These are phyloP conservation scores for Pisolithus thermaeus DNA, from an alignment of 1,284 basidiomycete genomes.

Conservation along the genomic window DNA sequence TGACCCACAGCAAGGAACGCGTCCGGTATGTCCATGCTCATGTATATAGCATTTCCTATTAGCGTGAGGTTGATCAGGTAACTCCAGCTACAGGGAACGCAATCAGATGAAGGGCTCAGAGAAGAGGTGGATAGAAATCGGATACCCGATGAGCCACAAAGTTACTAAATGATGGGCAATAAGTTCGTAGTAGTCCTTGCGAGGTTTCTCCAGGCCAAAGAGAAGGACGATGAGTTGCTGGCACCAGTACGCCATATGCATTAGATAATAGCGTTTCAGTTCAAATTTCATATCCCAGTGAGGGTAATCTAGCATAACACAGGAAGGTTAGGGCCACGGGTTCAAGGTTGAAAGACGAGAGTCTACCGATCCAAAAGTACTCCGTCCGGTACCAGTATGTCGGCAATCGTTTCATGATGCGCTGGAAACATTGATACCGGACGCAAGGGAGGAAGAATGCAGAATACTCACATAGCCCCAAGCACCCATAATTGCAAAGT, in stretches of 20 bases:
- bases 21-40: conserved; percentile 98
- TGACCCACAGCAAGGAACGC: conserved; percentile 74
- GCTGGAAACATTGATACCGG: conserved; percentile 34
- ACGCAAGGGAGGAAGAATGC: not conserved
- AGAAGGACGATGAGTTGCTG: conserved; percentile 90
- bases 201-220: conserved; percentile 85
- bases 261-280: conserved; percentile 90
- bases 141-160: conserved; percentile 85
- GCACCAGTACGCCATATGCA: conserved; percentile 88
- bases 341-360: not conserved
- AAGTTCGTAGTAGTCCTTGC: conserved; percentile 88
- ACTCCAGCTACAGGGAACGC: conserved; percentile 62
- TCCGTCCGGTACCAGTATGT: conserved; percentile 88
- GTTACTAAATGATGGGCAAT: conserved; percentile 90
- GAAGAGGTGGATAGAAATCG: conserved; percentile 16
- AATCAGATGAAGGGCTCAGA: conserved; percentile 4
- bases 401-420: conserved; percentile 82
- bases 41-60: conserved; percentile 89
- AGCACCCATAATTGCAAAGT: conserved; percentile 66
- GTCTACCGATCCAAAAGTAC: conserved; percentile 74
- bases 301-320: conserved; percentile 62
- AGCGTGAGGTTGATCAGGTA: conserved; percentile 79
- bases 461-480: conserved; percentile 69
- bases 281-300: conserved; percentile 84
- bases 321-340: not conserved